Evolutionary conservation across 2,329 filamentous ascomycete species (phyloP).

Genomic region (Arthrinium puccinioides): DNA sequence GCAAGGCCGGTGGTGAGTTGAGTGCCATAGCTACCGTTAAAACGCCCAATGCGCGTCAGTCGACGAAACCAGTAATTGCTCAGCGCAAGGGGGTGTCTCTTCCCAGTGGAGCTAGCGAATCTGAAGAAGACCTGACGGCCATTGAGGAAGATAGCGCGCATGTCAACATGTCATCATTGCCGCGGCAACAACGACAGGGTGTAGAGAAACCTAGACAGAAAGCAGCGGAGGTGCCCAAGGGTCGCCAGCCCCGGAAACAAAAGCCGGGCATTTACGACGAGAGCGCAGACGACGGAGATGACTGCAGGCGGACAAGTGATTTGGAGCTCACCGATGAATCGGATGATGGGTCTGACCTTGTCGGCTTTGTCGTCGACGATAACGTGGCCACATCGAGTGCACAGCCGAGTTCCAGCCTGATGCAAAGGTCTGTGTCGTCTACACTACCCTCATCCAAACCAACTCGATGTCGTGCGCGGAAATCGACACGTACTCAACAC

Average conservation of each 20-base stretch:
- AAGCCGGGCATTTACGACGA: conserved; percentile 18
- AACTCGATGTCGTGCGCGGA: conserved; percentile 3
- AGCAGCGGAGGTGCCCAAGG: conserved; percentile 6
- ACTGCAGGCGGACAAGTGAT: conserved; percentile 27
- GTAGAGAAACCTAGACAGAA: no score
- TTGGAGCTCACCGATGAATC: conserved; percentile 27
- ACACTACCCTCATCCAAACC: conserved; percentile 14
- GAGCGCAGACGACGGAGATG: conserved; percentile 24
- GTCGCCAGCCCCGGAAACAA: conserved; percentile 12
- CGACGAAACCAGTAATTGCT: no score
- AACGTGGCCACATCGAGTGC: conserved; percentile 21
- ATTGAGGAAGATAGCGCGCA: no score
- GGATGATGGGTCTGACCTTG: conserved; percentile 22
- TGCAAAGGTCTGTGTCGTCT: conserved; percentile 15
- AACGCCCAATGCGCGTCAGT: no score
- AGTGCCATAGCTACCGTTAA: no score
- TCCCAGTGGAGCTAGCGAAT: no score
- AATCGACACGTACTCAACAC: no score
- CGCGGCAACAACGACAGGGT: no score
- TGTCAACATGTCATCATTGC: no score
- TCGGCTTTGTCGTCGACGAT: conserved; percentile 23
- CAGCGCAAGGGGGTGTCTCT: no score
- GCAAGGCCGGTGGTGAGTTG: no score
- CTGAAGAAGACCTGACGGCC: no score
- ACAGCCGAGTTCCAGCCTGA: conserved; percentile 16